A percentile compares a stretch with the other conserved stretches of the same genome.
Evolutionary conservation across 1,284 basidiomycete genomes (phyloP).

Genomic region (Pseudozyma sp.): DNA sequence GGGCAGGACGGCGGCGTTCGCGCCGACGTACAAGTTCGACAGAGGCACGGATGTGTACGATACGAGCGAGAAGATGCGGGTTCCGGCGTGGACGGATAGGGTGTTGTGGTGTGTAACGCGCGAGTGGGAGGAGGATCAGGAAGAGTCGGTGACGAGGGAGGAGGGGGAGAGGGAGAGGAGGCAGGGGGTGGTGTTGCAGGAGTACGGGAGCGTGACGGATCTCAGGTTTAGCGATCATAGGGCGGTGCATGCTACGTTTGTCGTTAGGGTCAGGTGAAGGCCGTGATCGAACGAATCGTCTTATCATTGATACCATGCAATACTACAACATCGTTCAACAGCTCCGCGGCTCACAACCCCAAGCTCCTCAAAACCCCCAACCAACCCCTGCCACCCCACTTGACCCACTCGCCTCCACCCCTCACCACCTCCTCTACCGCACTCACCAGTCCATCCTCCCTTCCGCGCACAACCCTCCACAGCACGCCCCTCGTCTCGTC

Average conservation of each 20-base stretch:
- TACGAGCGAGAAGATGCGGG: conserved; percentile 92
- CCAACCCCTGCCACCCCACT: conserved; percentile 46
- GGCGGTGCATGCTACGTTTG: conserved; percentile 42
- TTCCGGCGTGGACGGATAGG: conserved; percentile 87
- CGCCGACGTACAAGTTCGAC: conserved; percentile 89
- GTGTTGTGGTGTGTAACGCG: conserved; percentile 74
- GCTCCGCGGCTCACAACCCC: conserved; percentile 8
- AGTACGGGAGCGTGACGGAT: conserved; percentile 29
- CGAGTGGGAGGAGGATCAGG: conserved; percentile 34
- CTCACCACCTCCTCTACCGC: neutral
- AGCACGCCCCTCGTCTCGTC: conserved; percentile 20
- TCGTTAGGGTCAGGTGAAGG: conserved; percentile 29
- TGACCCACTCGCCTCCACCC: neutral
- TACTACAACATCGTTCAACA: neutral
- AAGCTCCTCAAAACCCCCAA: conserved; percentile 33
- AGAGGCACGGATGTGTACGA: conserved; percentile 83
- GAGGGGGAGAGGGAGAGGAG: conserved; percentile 5
- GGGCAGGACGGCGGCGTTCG: conserved; percentile 83
- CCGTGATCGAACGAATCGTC: too few species aligned
- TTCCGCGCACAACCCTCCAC: conserved; percentile 6
- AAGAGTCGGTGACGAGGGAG: neutral
- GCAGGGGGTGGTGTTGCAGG: conserved; percentile 33
- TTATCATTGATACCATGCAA: neutral
- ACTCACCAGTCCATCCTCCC: conserved; percentile 15
- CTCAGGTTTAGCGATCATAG: conserved; percentile 51